Conservation (phyloP, 768 basidiomycete species). For the Myochromella boudieri region DNA sequence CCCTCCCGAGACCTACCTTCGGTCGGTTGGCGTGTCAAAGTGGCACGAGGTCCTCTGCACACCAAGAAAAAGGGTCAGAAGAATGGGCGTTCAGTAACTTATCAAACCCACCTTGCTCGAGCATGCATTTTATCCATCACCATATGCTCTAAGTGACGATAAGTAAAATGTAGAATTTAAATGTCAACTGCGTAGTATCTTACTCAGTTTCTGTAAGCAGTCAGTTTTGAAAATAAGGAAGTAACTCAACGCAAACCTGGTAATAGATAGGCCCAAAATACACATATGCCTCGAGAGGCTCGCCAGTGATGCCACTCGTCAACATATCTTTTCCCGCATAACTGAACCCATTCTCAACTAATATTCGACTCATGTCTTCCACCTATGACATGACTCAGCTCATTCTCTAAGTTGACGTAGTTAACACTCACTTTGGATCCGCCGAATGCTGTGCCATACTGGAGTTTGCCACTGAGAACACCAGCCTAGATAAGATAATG, state of each 20-base stretch:
- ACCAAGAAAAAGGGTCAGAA: constrained; percentile 9
- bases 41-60: constrained; percentile 88
- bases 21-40: constrained; percentile 95
- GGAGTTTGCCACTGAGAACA: constrained; percentile 83
- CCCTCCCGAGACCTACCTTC: constrained; percentile 98
- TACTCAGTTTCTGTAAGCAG: constrained; percentile 83
- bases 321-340: constrained; percentile 99
- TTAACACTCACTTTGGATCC: constrained; percentile 78
- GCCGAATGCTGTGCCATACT: constrained; percentile 96
- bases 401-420: background rate
- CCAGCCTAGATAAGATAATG: constrained; percentile 63
- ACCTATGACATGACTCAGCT: constrained; percentile 48
- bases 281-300: constrained; percentile 94
- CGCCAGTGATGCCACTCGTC: constrained; percentile 96
- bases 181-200: constrained; percentile 26
- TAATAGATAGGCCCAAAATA: constrained; percentile 99
- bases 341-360: constrained; percentile 93
- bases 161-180: constrained; percentile 16
- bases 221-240: constrained; percentile 3
- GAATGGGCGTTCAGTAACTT: constrained; percentile 3
- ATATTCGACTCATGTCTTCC: constrained; percentile 96
- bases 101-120: constrained; percentile 71
- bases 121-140: constrained; percentile 99
- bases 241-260: constrained; percentile 54
- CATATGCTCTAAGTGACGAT: constrained; percentile 76